phyloP scores from a whole-genome alignment of 306 rosid species.

The Quercus parvula region DNA sequence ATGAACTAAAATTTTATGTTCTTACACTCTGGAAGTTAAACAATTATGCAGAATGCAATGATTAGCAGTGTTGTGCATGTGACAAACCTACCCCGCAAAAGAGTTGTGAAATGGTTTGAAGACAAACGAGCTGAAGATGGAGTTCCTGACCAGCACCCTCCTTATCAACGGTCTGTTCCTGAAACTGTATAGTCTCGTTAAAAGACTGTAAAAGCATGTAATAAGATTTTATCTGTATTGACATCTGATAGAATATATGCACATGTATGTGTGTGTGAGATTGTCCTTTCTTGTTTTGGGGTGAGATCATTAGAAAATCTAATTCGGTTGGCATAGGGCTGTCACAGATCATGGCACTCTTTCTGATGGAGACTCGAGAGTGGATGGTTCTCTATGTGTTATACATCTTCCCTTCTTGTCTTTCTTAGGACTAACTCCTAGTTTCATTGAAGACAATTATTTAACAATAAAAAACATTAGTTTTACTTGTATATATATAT shows the following conservation, averaged over 20 bases:
- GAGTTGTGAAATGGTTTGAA: slow-evolving; percentile 90
- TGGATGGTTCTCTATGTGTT: background rate
- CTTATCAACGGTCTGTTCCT: slow-evolving; percentile 54
- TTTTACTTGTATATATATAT: too few species aligned
- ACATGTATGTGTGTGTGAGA: too few species aligned
- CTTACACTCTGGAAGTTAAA: slow-evolving; percentile 16
- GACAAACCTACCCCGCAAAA: slow-evolving; percentile 77
- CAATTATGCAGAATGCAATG: slow-evolving; percentile 68
- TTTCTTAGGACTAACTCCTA: too few species aligned
- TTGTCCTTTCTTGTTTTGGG: too few species aligned
- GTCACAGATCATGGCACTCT: background rate
- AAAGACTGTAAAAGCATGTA: slow-evolving; percentile 4
- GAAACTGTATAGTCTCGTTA: slow-evolving; percentile 20
- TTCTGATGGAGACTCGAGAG: background rate
- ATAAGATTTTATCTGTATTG: background rate
- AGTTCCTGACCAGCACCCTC: slow-evolving; percentile 60
- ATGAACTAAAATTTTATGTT: background rate
- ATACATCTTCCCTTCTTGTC: too few species aligned
- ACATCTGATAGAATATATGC: background rate
- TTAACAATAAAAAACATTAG: too few species aligned
- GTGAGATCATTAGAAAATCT: too few species aligned
- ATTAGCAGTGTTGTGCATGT: slow-evolving; percentile 80
- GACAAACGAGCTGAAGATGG: slow-evolving; percentile 81
- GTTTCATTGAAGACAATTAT: too few species aligned
- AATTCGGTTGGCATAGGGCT: too few species aligned